Evolutionary conservation across 1,284 basidiomycete species (phyloP), one percentile per base, ranked within the genome.

Genomic region (Psilocybe mexicana): DNA sequence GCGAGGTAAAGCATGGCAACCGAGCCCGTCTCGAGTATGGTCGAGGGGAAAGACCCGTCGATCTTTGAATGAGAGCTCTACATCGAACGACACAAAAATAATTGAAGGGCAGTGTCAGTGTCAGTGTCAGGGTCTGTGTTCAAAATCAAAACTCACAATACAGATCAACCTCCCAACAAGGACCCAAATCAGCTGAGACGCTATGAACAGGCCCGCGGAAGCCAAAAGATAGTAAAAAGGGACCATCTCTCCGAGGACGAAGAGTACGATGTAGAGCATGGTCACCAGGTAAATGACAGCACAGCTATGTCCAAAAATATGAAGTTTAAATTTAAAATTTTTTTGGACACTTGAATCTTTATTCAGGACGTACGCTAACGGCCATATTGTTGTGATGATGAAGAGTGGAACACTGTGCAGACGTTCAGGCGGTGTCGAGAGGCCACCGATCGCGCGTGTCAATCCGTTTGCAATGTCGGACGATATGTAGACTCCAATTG

Each of bases 321-420:
- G 52, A 53, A 44, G 52, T 28, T 18, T 56, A 45, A 51, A 42
- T 33, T 48, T 11, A 23, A 46, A 26, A 24, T 12, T 44, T 7
- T 44, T 7, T 42, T 14, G 43, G 42, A 47, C 24, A 33, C 62
- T 14, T 7, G 44, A 42, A 47, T 6, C 0, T 36, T 36, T 6
- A 24, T 35, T 30, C 44, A 38, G 30, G 40, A 51, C 86, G 69
- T 70, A 93, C 87, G 74, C 80, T 51, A 80, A 85, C 14, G 93
- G 93, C 93, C 92, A 94, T 46, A 95, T 84, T 61, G 83, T 85
- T 11, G 90, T 90, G 54, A 94, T 70, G 2, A 93, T 83, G 65
- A 94, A 95, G 24, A 95, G 73, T 12, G 89, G 76, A 48, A 87
- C 84, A 66, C 83, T 88, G 59, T 75, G 73, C 36, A 94, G 77